Conservation (phyloP, 116 monocot species). For the Zostera marina region DNA sequence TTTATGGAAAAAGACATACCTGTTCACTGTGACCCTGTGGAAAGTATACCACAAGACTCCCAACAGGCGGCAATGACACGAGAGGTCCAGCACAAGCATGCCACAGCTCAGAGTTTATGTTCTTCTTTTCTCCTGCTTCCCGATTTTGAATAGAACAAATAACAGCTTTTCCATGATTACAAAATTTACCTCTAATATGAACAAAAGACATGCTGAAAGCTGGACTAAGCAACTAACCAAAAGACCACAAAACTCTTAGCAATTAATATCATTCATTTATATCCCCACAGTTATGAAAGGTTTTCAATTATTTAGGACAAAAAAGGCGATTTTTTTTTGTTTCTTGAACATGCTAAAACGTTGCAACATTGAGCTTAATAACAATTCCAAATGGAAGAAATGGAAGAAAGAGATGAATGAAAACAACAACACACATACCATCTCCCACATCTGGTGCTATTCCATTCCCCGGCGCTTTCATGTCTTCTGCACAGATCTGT, state of each 20-base stretch:
- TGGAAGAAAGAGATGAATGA: too few species aligned
- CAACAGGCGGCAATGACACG: constrained; percentile 45
- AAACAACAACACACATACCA: too few species aligned
- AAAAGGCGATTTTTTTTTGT: too few species aligned
- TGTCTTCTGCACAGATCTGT: too few species aligned
- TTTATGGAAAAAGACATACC: constrained; percentile 12
- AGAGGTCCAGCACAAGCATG: constrained; percentile 77
- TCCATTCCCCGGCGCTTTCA: too few species aligned
- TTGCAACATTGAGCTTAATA: too few species aligned
- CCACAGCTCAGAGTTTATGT: constrained; percentile 58
- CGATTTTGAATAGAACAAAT: background rate
- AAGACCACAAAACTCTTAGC: background rate
- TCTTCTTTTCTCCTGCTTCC: constrained; percentile 40
- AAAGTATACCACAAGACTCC: constrained; percentile 69
- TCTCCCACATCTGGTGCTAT: too few species aligned
- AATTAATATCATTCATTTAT: background rate
- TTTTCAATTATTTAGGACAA: too few species aligned
- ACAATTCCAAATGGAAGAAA: too few species aligned
- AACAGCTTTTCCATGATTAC: background rate
- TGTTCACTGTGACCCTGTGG: constrained; percentile 79
- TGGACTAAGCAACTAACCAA: background rate
- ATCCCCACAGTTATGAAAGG: too few species aligned
- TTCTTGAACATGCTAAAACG: too few species aligned
- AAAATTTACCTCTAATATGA: background rate
- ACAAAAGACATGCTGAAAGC: background rate